Base-by-base conservation (phyloP, 2,329 filamentous ascomycete species). In the Penicillium sp. region DNA sequence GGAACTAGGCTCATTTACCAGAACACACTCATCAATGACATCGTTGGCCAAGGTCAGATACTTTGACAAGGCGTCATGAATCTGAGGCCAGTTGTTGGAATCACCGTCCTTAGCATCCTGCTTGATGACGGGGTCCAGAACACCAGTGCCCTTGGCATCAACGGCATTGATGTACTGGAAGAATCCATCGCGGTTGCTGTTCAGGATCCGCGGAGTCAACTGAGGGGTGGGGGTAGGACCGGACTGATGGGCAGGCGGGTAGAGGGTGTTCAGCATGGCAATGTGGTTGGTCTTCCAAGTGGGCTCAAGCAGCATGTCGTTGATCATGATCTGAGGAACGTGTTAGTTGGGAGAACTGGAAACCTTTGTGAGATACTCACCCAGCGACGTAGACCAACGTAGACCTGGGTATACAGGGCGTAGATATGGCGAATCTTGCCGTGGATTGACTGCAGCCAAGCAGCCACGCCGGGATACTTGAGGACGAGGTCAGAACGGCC, bases 181-280 rank as follows among this genome's bases (percentile, higher is more conserved):
- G 68, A 85, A 86, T 6, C 74, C 76, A 28, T 81, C 76, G n/a
- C 84, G 80, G 61, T 87, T 82, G 11, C 74, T 71, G 51, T 77
- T 76, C 48, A 87, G 72, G 6, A 79, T 74, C 24, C 76, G 67
- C 3, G 72, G 67, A 8, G 78, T 81, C 51, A 86, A 67, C 46
- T 80, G 76, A 25, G 76, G 69, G 9, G 81, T 82, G 5, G 79
- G 81, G 39, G 74, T 73, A 14, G 62, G 60, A 41, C 70, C 69
- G 20, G 70, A 67, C 11, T 69, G 67, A 39, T 75, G 73, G 38
- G 79, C 74, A 2, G 84, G 83, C 7, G 84, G 84, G 56, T 86
- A 83, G 27, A 87, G 74, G 9, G 84, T 87, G 69, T 87, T 87
- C 45, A 87, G 79, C 79, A 87, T 84, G 47, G 82, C 84, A 56